Evolutionary conservation across 768 basidiomycete species (phyloP).

Genomic region (Paxillus involutus): DNA sequence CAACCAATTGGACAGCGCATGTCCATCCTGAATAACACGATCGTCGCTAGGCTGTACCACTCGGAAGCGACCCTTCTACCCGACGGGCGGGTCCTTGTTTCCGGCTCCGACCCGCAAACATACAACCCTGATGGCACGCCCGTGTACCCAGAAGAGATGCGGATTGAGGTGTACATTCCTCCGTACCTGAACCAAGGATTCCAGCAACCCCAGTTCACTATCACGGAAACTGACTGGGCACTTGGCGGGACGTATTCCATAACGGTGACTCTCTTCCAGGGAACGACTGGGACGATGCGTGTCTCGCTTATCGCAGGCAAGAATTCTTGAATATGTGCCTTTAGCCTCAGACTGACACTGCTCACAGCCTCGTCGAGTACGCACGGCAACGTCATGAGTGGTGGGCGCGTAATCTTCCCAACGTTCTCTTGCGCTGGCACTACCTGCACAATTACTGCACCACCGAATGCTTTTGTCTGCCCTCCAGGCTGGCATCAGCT

Average conservation of each 20-base stretch:
- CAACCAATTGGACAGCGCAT: conserved; percentile 59
- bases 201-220: conserved; percentile 59
- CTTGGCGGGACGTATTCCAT: conserved; percentile 58
- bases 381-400: conserved; percentile 74
- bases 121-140: conserved; percentile 32
- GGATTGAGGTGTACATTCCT: conserved; percentile 81
- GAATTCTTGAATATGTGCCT: conserved; percentile 10
- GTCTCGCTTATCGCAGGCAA: conserved; percentile 66
- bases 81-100: conserved; percentile 72
- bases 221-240: conserved; percentile 61
- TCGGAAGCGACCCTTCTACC: conserved; percentile 75
- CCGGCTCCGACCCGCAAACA: conserved; percentile 74
- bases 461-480: conserved; percentile 63
- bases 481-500: conserved; percentile 80
- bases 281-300: conserved; percentile 47
- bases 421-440: conserved; percentile 66
- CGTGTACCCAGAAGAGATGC: conserved; percentile 73
- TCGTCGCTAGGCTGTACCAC: conserved; percentile 75
- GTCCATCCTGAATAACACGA: conserved; percentile 65
- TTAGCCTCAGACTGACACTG: conserved; percentile 2
- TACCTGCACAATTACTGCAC: conserved; percentile 75
- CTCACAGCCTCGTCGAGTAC: conserved; percentile 66
- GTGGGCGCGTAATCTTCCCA: conserved; percentile 70
- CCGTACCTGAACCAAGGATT: conserved; percentile 74
- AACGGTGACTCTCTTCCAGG: conserved; percentile 39